These are phyloP conservation scores for Rosa multiflora DNA, from an alignment of 306 rosid genomes.

Conservation along the genomic window DNA sequence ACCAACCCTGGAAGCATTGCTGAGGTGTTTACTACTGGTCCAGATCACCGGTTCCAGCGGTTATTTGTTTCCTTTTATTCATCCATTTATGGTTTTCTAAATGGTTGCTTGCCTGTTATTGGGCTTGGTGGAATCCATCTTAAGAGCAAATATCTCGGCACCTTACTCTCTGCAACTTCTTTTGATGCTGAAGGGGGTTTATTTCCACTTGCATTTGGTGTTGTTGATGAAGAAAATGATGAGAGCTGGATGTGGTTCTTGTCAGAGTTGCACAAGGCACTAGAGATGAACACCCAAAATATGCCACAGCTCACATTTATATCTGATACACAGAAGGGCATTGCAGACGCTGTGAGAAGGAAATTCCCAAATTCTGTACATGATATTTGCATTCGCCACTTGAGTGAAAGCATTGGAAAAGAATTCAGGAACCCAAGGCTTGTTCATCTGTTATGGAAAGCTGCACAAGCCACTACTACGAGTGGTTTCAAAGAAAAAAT, in stretches of 20 bases:
- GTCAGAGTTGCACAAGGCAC: slow-evolving; percentile 70
- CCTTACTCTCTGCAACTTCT: slow-evolving; percentile 81
- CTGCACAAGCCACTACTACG: slow-evolving; percentile 72
- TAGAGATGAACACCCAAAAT: slow-evolving; percentile 51
- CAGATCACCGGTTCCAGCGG: slow-evolving; percentile 74
- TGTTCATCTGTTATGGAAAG: slow-evolving; percentile 74
- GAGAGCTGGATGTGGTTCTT: slow-evolving; percentile 94
- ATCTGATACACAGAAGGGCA: slow-evolving; percentile 70
- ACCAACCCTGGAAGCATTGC: slow-evolving; percentile 84
- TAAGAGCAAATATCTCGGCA: slow-evolving; percentile 88
- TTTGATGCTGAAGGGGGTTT: slow-evolving; percentile 90
- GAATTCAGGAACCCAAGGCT: slow-evolving; percentile 92
- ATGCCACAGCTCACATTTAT: slow-evolving; percentile 56
- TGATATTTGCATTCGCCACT: slow-evolving; percentile 74
- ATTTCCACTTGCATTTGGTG: slow-evolving; percentile 81
- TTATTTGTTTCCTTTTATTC: slow-evolving; percentile 79
- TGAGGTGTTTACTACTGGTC: slow-evolving; percentile 66
- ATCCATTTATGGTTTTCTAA: slow-evolving; percentile 76
- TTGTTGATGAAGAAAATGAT: slow-evolving; percentile 83
- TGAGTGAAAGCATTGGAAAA: slow-evolving; percentile 76
- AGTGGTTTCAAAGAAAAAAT: slow-evolving; percentile 64
- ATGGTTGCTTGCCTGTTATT: slow-evolving; percentile 86
- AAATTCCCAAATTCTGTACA: slow-evolving; percentile 65
- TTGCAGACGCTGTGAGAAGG: slow-evolving; percentile 58
- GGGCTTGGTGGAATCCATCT: slow-evolving; percentile 85